These are phyloP conservation scores for Aspergillus cristatus DNA, from an alignment of 495 filamentous ascomycete species.

Conservation along the genomic window DNA sequence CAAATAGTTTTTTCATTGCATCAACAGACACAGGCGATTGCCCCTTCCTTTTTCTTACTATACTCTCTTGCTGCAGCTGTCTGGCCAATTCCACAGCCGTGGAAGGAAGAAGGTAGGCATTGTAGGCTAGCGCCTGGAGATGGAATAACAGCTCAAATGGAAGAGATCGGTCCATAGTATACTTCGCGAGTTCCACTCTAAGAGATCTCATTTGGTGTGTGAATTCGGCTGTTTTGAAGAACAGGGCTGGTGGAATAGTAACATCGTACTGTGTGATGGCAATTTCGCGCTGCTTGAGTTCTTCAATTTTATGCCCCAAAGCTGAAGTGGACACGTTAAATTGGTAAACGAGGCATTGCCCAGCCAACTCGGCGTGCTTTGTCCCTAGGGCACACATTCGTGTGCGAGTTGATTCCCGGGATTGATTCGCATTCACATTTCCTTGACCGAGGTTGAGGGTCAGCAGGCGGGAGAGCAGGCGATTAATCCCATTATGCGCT, in stretches of 20 bases:
- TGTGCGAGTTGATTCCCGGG: background rate
- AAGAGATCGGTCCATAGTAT: constrained; percentile 8
- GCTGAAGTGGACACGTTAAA: constrained; percentile 4
- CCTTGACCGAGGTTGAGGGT: background rate
- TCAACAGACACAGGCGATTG: constrained; percentile 4
- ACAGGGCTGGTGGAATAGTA: background rate
- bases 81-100: constrained; percentile 11
- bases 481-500: background rate
- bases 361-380: constrained; percentile 9
- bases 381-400: constrained; percentile 6
- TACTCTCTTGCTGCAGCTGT: background rate
- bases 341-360: constrained; percentile 20
- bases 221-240: background rate
- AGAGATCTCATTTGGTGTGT: constrained; percentile 1
- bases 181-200: constrained; percentile 1
- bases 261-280: constrained; percentile 1
- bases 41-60: constrained; percentile 1
- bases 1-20: constrained; percentile 10
- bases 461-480: background rate
- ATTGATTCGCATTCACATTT: background rate
- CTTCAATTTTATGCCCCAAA: constrained; percentile 2
- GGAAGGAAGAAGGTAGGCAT: constrained; percentile 21
- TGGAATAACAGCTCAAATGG: constrained; percentile 32
- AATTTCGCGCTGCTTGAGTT: constrained; percentile 7
- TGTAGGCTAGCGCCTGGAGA: constrained; percentile 27